Conservation (phyloP, 2,329 filamentous ascomycete genomes). For the Macrophomina tecta region DNA sequence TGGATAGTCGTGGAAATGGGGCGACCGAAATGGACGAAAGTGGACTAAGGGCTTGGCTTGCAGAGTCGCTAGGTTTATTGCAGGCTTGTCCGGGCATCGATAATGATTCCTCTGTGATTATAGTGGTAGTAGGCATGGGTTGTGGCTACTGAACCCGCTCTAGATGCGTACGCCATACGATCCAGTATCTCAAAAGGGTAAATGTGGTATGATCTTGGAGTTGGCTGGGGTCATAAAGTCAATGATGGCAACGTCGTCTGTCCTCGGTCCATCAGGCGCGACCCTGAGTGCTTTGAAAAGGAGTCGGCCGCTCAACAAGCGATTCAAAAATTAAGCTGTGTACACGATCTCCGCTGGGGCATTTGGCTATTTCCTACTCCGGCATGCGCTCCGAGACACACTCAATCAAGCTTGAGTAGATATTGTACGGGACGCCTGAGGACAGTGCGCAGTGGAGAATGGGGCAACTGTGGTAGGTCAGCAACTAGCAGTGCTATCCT, state of each 20-base stretch:
- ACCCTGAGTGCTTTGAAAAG: background rate
- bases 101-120: too few species aligned
- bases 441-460: background rate
- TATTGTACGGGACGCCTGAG: slow-evolving; percentile 13
- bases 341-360: background rate
- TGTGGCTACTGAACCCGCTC: too few species aligned
- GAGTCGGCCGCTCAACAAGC: background rate
- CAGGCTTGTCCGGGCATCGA: too few species aligned
- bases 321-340: background rate
- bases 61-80: background rate
- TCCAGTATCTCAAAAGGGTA: slow-evolving; percentile 3
- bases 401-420: slow-evolving; percentile 15
- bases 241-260: background rate
- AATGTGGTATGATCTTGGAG: background rate
- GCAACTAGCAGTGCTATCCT: background rate
- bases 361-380: slow-evolving; percentile 6
- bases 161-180: background rate
- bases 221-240: background rate
- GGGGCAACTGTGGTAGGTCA: background rate
- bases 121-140: too few species aligned
- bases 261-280: background rate
- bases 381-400: slow-evolving; percentile 19
- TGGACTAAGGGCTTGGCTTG: background rate
- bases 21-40: background rate
- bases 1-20: background rate